phyloP scores from a whole-genome alignment of 31 red algal species.

The Odonthalia washingtoniensis region DNA sequence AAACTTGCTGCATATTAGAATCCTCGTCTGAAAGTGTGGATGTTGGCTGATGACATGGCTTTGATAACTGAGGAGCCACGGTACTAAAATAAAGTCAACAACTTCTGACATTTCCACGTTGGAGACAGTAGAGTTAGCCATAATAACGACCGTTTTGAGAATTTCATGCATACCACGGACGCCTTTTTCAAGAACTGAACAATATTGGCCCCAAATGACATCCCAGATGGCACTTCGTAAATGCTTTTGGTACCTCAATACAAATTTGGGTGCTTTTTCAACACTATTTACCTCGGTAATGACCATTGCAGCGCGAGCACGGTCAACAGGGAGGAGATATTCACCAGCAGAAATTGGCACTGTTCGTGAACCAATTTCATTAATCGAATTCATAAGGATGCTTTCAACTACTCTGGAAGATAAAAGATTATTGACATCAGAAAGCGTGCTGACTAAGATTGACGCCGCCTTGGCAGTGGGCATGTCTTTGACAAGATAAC shows the following conservation, averaged over 20 bases:
- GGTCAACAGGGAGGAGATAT: slow-evolving; percentile 39
- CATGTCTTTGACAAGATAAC: slow-evolving; percentile 57
- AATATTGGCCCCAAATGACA: slow-evolving; percentile 35
- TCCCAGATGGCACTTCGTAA: slow-evolving; percentile 45
- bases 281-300: slow-evolving; percentile 27
- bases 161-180: too few species aligned
- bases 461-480: slow-evolving; percentile 55
- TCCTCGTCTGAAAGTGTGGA: too few species aligned
- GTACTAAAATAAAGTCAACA: too few species aligned
- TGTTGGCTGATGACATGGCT: too few species aligned
- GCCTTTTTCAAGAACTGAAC: too few species aligned
- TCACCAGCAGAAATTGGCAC: background rate
- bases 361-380: slow-evolving; percentile 50
- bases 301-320: slow-evolving; percentile 58
- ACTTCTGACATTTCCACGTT: too few species aligned
- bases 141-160: too few species aligned
- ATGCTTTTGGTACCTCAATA: slow-evolving; percentile 45
- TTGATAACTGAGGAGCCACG: too few species aligned
- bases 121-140: too few species aligned
- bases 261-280: slow-evolving; percentile 18
- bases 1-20: too few species aligned
- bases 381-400: slow-evolving; percentile 28
- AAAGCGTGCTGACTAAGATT: slow-evolving; percentile 51
- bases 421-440: slow-evolving; percentile 43
- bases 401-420: slow-evolving; percentile 35